Evolutionary conservation across 495 filamentous ascomycete genomes (phyloP).

Genomic region (Penicillium canariense): DNA sequence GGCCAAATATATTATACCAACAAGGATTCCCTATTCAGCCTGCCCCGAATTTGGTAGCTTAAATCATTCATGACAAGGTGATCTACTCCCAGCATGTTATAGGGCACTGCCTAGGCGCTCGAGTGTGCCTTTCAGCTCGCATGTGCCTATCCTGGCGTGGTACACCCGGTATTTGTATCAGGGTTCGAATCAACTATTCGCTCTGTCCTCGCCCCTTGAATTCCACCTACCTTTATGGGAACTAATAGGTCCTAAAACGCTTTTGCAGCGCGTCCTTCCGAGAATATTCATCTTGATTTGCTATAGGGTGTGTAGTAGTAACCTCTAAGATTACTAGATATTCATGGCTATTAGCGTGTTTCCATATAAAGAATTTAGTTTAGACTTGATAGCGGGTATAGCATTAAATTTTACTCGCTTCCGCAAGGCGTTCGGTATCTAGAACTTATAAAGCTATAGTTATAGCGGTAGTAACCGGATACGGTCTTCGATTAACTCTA

Average conservation of each 20-base stretch:
- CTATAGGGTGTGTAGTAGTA: conserved; percentile 3
- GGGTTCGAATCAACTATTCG: too few relatives aligned
- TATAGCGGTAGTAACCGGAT: conserved; percentile 22
- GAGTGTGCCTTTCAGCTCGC: too few relatives aligned
- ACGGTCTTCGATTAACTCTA: conserved; percentile 20
- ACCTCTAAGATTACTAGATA: conserved; percentile 14
- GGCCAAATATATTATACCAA: too few relatives aligned
- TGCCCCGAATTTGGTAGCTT: too few relatives aligned
- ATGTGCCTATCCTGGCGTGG: too few relatives aligned
- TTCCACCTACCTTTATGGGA: conserved; percentile 3
- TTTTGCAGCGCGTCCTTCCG: conserved; percentile 12
- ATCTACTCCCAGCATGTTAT: too few relatives aligned
- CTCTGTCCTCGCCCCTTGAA: too few relatives aligned
- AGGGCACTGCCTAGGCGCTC: too few relatives aligned
- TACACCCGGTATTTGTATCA: too few relatives aligned
- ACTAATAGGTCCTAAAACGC: conserved; percentile 10
- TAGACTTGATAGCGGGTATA: background rate
- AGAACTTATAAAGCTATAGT: conserved; percentile 15
- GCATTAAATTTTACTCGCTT: conserved; percentile 2
- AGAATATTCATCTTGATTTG: background rate
- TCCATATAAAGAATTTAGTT: background rate
- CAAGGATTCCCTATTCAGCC: too few relatives aligned
- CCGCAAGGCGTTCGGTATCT: background rate
- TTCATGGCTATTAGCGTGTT: conserved; percentile 9
- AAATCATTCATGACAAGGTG: too few relatives aligned